These are phyloP conservation scores for Tylopilus felleus DNA, from an alignment of 768 basidiomycete genomes.

Conservation along the genomic window DNA sequence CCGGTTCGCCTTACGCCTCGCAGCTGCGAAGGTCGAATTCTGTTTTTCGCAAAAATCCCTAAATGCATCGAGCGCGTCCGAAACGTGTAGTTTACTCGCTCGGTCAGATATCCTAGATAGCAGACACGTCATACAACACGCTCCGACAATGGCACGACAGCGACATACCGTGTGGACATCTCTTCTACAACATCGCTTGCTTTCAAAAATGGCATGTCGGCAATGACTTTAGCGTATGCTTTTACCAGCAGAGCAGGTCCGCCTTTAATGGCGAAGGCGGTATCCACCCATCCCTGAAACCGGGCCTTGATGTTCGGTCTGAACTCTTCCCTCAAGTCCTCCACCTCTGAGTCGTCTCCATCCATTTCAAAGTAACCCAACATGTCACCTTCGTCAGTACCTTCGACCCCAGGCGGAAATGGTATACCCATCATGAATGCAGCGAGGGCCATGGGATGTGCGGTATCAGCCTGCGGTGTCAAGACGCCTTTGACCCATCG, in stretches of 20 bases:
- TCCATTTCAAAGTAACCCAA: slow-evolving; percentile 51
- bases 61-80: slow-evolving; percentile 49
- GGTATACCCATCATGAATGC: slow-evolving; percentile 63
- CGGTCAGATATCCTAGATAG: slow-evolving; percentile 47
- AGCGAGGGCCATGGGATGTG: slow-evolving; percentile 58
- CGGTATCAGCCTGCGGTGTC: slow-evolving; percentile 35
- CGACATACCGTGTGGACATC: slow-evolving; percentile 50
- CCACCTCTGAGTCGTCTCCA: slow-evolving; percentile 51
- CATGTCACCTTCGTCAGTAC: slow-evolving; percentile 43
- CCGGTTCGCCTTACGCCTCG: slow-evolving; percentile 19
- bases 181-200: slow-evolving; percentile 51
- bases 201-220: slow-evolving; percentile 56
- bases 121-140: neutral
- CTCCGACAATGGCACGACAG: neutral
- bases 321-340: slow-evolving; percentile 60
- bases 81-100: slow-evolving; percentile 49
- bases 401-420: slow-evolving; percentile 36
- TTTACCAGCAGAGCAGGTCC: slow-evolving; percentile 36
- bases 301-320: slow-evolving; percentile 54
- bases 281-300: slow-evolving; percentile 55
- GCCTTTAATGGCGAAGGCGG: slow-evolving; percentile 39
- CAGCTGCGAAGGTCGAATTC: slow-evolving; percentile 33
- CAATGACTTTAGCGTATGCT: slow-evolving; percentile 43
- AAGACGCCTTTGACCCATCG: slow-evolving; percentile 49
- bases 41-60: slow-evolving; percentile 51